Conservation (phyloP, 257 asterid species). For the Solanum neorickii region DNA sequence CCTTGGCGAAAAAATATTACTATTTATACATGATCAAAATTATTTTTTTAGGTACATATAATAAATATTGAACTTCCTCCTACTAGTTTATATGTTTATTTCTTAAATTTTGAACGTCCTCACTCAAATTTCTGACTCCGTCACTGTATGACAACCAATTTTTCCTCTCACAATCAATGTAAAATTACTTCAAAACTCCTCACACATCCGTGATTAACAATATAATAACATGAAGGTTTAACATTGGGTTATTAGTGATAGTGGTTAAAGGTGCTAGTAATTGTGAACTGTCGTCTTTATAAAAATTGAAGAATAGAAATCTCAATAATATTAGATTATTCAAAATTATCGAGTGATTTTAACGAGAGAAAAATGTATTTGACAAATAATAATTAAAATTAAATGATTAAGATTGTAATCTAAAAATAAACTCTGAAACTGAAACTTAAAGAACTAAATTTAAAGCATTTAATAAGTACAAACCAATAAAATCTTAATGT, state of each 20-base stretch:
- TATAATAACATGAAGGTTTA: neutral
- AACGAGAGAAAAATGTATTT: neutral
- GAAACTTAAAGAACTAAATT: neutral
- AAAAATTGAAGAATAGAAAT: no score
- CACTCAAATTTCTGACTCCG: no score
- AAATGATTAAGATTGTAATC: neutral
- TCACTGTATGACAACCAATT: no score
- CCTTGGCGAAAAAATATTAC: rapidly evolving
- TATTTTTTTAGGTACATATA: no score
- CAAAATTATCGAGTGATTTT: no score
- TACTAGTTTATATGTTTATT: no score
- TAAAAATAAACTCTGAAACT: neutral
- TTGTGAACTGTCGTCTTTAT: no score
- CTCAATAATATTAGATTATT: no score
- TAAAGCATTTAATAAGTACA: neutral
- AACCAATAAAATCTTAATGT: neutral
- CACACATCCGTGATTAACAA: neutral
- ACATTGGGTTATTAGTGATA: neutral
- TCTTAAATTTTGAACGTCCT: no score
- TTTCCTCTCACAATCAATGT: neutral
- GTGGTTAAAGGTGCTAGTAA: neutral
- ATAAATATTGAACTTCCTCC: rapidly evolving
- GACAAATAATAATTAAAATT: neutral
- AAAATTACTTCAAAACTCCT: neutral
- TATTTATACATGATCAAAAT: no score